These are phyloP conservation scores for Zelonia costaricensis DNA, from an alignment of 208 protist species.

Conservation along the genomic window DNA sequence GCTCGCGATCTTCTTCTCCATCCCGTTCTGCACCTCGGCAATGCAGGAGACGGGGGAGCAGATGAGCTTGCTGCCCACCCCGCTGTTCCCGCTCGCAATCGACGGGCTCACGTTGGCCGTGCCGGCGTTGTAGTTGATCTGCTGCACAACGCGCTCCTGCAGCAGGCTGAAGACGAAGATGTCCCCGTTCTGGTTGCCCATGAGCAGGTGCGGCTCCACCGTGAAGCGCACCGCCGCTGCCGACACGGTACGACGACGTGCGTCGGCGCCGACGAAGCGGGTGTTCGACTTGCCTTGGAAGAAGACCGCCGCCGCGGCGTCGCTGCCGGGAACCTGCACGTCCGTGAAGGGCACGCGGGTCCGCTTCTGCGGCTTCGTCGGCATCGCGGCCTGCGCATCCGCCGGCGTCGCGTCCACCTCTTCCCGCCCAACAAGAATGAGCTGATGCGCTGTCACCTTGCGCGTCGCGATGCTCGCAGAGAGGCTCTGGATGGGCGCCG, in stretches of 20 bases:
- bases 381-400: constrained; percentile 6
- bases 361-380: constrained; percentile 5
- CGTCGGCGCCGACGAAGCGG: constrained; percentile 79
- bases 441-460: constrained; percentile 73
- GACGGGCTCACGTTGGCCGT: constrained; percentile 15
- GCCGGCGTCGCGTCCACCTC: constrained; percentile 28
- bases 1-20: constrained; percentile 54
- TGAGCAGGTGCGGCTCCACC: constrained; percentile 80
- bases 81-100: constrained; percentile 18
- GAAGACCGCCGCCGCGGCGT: constrained; percentile 19
- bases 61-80: constrained; percentile 47
- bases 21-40: constrained; percentile 68
- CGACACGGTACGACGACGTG: constrained; percentile 57
- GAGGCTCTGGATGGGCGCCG: constrained; percentile 65
- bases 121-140: constrained; percentile 67
- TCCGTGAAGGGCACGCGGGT: constrained; percentile 20
- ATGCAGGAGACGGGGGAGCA: constrained; percentile 71
- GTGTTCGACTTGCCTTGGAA: constrained; percentile 16
- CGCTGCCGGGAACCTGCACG: constrained; percentile 14
- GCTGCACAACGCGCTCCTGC: constrained; percentile 64
- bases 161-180: constrained; percentile 75
- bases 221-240: constrained; percentile 69
- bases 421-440: constrained; percentile 57
- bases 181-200: constrained; percentile 88
- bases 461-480: constrained; percentile 59